Evolutionary conservation across 345 rosid species (phyloP).

Genomic region (Salix exigua): DNA sequence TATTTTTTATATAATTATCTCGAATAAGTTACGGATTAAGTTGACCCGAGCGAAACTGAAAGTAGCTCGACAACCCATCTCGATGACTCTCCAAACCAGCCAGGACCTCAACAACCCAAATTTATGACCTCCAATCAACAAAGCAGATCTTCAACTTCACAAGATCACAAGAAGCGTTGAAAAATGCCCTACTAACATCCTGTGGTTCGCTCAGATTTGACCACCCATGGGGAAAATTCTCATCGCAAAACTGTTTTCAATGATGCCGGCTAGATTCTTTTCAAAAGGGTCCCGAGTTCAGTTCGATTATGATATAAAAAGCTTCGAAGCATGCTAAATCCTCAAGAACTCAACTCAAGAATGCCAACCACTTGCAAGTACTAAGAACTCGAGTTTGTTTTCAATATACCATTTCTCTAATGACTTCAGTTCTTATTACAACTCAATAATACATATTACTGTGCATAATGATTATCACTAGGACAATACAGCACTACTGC

Average conservation of each 20-base stretch:
- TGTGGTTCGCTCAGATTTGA: no score
- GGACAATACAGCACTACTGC: conserved; percentile 1
- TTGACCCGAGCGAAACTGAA: no score
- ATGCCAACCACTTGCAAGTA: neutral
- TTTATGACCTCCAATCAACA: no score
- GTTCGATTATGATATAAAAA: neutral
- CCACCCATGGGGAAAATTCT: neutral
- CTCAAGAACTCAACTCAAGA: neutral
- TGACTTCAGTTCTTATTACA: neutral
- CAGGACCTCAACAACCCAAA: no score
- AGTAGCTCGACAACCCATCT: no score
- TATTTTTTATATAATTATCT: no score
- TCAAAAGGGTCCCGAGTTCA: neutral
- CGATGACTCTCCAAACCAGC: no score
- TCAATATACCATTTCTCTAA: neutral
- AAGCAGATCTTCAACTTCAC: no score
- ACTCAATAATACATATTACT: neutral
- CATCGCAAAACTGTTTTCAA: neutral
- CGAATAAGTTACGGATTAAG: no score
- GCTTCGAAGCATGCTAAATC: neutral
- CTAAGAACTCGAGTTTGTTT: neutral
- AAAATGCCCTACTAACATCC: no score
- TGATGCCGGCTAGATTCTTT: neutral
- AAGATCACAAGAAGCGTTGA: no score
- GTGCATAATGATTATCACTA: neutral